Conservation (phyloP, 2,329 filamentous ascomycete genomes). For the Penicillium concentricum region DNA sequence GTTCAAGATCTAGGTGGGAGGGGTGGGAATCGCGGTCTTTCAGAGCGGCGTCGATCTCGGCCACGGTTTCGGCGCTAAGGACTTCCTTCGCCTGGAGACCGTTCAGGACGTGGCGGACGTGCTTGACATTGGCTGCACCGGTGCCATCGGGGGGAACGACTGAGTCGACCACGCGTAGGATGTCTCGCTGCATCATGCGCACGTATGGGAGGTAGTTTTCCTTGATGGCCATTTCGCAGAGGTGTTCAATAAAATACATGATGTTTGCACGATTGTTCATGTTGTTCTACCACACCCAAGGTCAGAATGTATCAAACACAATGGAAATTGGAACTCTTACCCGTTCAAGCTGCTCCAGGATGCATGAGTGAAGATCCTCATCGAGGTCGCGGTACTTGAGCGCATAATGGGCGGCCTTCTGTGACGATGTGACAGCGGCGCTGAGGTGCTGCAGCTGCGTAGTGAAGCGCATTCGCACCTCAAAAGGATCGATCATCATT, state of each 20-base stretch:
- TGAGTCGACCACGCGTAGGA: conserved; percentile 84
- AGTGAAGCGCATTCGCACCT: conserved; percentile 97
- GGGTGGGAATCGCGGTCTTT: conserved; percentile 71
- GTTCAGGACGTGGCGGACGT: conserved; percentile 77
- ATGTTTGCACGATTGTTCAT: conserved; percentile 99
- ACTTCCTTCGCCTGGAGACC: conserved; percentile 70
- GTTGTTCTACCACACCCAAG: conserved; percentile 60
- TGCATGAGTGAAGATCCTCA: conserved; percentile 96
- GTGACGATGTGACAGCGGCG: conserved; percentile 81
- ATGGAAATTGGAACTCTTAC: conserved; percentile 46
- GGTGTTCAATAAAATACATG: conserved; percentile 97
- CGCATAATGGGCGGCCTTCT: conserved; percentile 93
- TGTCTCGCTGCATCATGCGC: conserved; percentile 92
- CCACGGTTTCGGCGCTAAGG: conserved; percentile 70
- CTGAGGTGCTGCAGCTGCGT: conserved; percentile 85
- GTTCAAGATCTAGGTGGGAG: conserved; percentile 53
- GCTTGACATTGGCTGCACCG: conserved; percentile 89
- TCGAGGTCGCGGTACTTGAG: conserved; percentile 92
- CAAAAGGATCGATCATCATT: conserved; percentile 83
- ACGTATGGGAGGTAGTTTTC: conserved; percentile 79
- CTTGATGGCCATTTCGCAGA: conserved; percentile 79
- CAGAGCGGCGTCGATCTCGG: conserved; percentile 78
- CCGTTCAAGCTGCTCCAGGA: conserved; percentile 88
- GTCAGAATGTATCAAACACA: neutral
- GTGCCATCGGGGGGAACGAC: conserved; percentile 84